These are phyloP conservation scores for Apiospora marii DNA, from an alignment of 2,329 filamentous ascomycete species.

Conservation along the genomic window DNA sequence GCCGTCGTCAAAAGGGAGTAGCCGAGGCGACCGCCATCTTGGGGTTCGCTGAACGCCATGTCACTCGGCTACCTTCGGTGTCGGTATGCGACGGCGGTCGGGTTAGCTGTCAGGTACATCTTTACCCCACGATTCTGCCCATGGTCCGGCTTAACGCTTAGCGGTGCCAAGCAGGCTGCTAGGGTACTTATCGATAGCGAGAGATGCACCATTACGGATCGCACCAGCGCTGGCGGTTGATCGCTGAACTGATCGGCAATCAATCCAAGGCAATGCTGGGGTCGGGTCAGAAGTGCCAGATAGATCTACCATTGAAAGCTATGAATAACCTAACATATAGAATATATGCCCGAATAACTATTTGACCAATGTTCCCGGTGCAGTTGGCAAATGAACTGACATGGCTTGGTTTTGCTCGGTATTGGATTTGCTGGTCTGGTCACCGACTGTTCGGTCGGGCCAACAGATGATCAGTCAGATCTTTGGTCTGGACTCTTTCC, in stretches of 20 bases:
- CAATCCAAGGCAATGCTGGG: not conserved
- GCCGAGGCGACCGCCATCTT: not conserved
- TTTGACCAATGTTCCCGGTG: no score
- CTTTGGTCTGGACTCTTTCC: not conserved
- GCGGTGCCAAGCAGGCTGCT: not conserved
- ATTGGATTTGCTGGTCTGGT: no score
- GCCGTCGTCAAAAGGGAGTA: slow-evolving; percentile 4
- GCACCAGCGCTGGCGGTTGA: not conserved
- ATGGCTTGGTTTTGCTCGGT: no score
- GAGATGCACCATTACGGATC: not conserved
- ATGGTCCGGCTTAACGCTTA: not conserved
- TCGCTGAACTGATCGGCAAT: not conserved
- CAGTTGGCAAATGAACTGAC: no score
- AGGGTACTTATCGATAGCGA: slow-evolving; percentile 15
- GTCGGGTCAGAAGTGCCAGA: not conserved
- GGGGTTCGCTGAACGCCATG: slow-evolving; percentile 4
- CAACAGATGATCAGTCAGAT: not conserved
- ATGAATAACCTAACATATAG: no score
- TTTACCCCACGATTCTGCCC: slow-evolving; percentile 9
- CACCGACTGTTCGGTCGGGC: no score
- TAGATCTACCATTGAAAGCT: no score
- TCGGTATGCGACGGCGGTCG: slow-evolving; percentile 16
- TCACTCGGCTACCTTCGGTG: slow-evolving; percentile 13
- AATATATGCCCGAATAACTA: no score
- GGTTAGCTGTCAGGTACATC: slow-evolving; percentile 13